Evolutionary conservation across 495 filamentous ascomycete species (phyloP).

Genomic region (Aspergillus bridgeri): DNA sequence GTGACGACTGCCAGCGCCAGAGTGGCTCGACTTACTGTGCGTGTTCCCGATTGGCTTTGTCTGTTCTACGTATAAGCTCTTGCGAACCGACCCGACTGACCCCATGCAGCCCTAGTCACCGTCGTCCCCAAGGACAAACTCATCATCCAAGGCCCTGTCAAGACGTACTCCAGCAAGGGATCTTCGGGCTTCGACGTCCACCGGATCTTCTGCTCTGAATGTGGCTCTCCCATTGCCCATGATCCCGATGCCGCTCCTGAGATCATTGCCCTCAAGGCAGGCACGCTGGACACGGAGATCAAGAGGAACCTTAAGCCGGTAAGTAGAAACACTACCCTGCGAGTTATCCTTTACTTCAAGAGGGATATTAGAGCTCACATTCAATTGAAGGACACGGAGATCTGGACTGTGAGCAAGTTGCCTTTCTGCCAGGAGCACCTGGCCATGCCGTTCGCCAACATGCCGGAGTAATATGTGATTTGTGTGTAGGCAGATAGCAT

Average conservation of each 20-base stretch:
- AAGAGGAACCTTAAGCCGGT: conserved; percentile 68
- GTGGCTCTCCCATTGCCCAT: conserved; percentile 67
- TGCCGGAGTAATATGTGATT: conserved; percentile 50
- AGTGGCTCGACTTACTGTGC: conserved; percentile 65
- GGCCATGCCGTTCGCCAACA: conserved; percentile 56
- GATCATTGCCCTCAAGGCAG: conserved; percentile 68
- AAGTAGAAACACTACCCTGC: conserved; percentile 7
- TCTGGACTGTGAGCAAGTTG: conserved; percentile 65
- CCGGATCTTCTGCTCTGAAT: conserved; percentile 66
- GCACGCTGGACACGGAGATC: conserved; percentile 56
- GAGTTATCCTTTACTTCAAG: neutral
- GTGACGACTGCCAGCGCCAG: conserved; percentile 70
- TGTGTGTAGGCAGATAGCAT: conserved; percentile 6
- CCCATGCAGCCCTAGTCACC: conserved; percentile 53
- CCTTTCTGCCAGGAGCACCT: conserved; percentile 65
- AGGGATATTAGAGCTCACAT: conserved; percentile 2
- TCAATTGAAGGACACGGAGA: conserved; percentile 55
- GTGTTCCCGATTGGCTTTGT: neutral
- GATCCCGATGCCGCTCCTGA: conserved; percentile 63
- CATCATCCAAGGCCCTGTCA: conserved; percentile 57
- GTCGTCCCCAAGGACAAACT: conserved; percentile 62
- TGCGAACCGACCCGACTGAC: neutral
- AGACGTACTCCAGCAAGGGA: conserved; percentile 55
- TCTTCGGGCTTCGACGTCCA: conserved; percentile 56
- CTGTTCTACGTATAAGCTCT: too few species aligned